Conservation (phyloP, 169 alveolate species). For the Cystoisospora suis region DNA sequence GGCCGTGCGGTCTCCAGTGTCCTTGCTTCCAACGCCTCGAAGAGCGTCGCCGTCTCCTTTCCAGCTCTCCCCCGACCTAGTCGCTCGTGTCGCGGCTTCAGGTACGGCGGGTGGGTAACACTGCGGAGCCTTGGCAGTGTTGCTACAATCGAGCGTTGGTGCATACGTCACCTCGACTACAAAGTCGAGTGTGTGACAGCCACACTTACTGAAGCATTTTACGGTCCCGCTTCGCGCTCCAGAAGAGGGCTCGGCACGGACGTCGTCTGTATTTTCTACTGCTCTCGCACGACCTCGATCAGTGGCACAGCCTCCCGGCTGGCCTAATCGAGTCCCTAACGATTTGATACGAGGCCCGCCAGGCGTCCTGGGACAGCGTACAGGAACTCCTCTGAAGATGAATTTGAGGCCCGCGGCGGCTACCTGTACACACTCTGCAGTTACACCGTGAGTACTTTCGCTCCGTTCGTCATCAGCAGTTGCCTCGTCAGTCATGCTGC, state of each 20-base stretch:
- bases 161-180: not conserved
- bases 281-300: not conserved
- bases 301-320: not conserved
- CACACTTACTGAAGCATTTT: not conserved
- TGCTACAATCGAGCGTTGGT: too few relatives aligned
- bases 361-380: not conserved
- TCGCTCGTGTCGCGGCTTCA: too few relatives aligned
- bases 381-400: not conserved
- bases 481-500: slow-evolving; percentile 29
- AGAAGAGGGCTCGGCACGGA: not conserved
- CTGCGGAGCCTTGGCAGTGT: too few relatives aligned
- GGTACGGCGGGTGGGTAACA: too few relatives aligned
- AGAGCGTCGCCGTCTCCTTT: not conserved
- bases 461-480: not conserved
- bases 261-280: not conserved
- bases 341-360: too few relatives aligned
- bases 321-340: not conserved
- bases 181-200: slow-evolving; percentile 16
- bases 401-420: not conserved
- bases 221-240: not conserved
- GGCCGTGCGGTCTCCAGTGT: not conserved
- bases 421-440: slow-evolving; percentile 8
- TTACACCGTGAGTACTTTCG: not conserved
- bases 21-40: not conserved
- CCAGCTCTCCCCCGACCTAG: too few relatives aligned